Percentiles rank a stretch among this genome's conserved stretches.
Conservation (phyloP, 1,284 basidiomycete species). For the Hymenochaete sp. region DNA sequence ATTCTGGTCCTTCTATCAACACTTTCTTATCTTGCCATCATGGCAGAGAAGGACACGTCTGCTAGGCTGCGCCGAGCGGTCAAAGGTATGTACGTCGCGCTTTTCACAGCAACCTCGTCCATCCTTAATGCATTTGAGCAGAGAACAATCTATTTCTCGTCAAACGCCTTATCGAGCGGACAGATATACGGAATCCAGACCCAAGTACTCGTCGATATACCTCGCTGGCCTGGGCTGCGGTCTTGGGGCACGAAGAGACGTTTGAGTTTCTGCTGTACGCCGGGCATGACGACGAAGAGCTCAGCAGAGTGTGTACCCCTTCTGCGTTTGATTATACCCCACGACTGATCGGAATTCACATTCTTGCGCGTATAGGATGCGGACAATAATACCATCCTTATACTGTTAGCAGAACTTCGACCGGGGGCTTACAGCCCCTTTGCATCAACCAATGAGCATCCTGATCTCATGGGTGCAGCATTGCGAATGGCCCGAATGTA, state of each 20-base stretch:
- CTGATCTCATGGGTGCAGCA: constrained; percentile 59
- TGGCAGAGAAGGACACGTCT: constrained; percentile 76
- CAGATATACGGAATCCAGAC: constrained; percentile 86
- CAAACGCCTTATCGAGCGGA: constrained; percentile 68
- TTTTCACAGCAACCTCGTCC: constrained; percentile 5
- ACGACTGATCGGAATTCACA: constrained; percentile 6
- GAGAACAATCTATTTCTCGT: constrained; percentile 91
- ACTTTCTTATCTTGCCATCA: constrained; percentile 24
- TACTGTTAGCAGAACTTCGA: constrained; percentile 74
- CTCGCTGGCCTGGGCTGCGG: constrained; percentile 81
- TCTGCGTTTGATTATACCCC: constrained; percentile 4
- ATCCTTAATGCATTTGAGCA: constrained; percentile 29
- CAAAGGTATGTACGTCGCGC: constrained; percentile 42
- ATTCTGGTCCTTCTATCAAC: neutral
- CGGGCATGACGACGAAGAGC: constrained; percentile 85
- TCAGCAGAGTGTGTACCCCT: constrained; percentile 62
- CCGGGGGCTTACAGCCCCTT: constrained; percentile 43
- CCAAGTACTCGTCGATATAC: constrained; percentile 66
- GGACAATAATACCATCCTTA: constrained; percentile 85
- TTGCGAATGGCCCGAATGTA: constrained; percentile 76
- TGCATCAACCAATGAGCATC: constrained; percentile 36
- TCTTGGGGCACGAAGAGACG: constrained; percentile 77
- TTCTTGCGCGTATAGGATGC: constrained; percentile 49
- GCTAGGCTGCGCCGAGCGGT: constrained; percentile 69
- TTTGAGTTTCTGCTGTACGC: constrained; percentile 79